Evolutionary conservation across 2,329 filamentous ascomycete genomes (phyloP), one percentile per base, ranked within the genome.

Genomic region (Botrytis squamosa): DNA sequence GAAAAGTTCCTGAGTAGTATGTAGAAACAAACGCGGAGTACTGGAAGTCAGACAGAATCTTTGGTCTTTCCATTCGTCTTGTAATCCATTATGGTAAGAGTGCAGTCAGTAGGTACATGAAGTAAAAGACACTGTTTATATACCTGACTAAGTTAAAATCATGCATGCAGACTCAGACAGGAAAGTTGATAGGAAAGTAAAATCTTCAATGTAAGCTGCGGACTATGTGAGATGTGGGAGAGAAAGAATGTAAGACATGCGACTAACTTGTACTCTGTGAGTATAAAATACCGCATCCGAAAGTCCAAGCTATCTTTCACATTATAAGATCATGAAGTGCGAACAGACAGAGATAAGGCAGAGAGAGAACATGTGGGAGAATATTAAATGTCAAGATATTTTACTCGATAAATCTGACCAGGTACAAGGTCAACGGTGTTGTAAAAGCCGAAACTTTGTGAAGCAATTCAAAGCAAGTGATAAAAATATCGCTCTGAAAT

Each of bases 401-500:
- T 55, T 29, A 18, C 52, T 29, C 14, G 12, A 55, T 29, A 55
- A 1, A 5, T 55, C 52, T 8, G 4, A 1, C 16, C n/a, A 29
- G n/a, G 14, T 16, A 9, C 49, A 2, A 55, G 52, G 14, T 29
- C 12, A 55, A n/a, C 1, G 0, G 5, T n/a, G 0, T 8, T 16
- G 5, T 16, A 3, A 3, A 8, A 29, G 3, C 29, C 7, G 7
- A 1, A 14, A n/a, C 2, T 1, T 3, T 0, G 3, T 16, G 49
- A 16, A 16, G 1, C 9, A 3, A 0, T 7, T n/a, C 0, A n/a
- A n/a, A 55, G 4, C 3, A 55, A 33, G 22, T 25, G 49, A 16
- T n/a, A 5, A 29, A 1, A 16, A n/a, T 29, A 16, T 7, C 6
- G 6, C 49, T 55, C 12, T 7, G 4, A 3, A 55, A 16, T 55